Evolutionary conservation across 2,329 filamentous ascomycete species (phyloP).

Genomic region (Xylariaceae sp.): DNA sequence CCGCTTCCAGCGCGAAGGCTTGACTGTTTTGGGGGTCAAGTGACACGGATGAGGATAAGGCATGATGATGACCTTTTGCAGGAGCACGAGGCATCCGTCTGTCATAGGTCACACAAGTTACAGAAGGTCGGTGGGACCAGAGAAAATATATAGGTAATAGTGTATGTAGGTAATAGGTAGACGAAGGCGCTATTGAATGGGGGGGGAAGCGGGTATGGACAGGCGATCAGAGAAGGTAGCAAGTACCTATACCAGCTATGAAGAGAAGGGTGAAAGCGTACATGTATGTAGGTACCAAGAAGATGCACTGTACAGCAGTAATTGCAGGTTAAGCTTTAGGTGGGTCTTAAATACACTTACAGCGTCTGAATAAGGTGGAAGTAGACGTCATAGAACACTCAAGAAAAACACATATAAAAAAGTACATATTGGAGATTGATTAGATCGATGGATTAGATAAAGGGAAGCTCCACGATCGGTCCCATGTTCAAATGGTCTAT

Average conservation of each 20-base stretch:
- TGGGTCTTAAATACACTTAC: too few species aligned
- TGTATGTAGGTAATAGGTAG: not conserved
- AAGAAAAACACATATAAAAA: too few species aligned
- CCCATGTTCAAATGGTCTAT: too few species aligned
- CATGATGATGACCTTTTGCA: conserved; percentile 25
- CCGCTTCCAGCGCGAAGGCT: conserved; percentile 38
- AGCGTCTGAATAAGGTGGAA: too few species aligned
- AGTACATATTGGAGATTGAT: conserved; percentile 36
- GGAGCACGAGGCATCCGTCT: conserved; percentile 30
- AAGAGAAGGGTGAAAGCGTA: too few species aligned
- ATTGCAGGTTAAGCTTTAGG: too few species aligned
- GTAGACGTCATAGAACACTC: too few species aligned
- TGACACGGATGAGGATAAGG: conserved; percentile 10
- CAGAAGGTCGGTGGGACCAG: not conserved
- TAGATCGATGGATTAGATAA: conserved; percentile 42
- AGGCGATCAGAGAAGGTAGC: too few species aligned
- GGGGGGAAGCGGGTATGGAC: not conserved
- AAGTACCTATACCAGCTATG: too few species aligned
- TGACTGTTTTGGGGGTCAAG: conserved; percentile 31
- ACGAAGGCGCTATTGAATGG: conserved; percentile 7
- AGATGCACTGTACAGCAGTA: too few species aligned
- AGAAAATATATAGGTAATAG: not conserved
- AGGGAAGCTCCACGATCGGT: conserved; percentile 23
- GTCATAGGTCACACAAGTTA: not conserved
- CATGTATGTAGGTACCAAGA: too few species aligned